Base-by-base conservation (phyloP, 805 yeast genomes). In the Pachysolen tannophilus region DNA sequence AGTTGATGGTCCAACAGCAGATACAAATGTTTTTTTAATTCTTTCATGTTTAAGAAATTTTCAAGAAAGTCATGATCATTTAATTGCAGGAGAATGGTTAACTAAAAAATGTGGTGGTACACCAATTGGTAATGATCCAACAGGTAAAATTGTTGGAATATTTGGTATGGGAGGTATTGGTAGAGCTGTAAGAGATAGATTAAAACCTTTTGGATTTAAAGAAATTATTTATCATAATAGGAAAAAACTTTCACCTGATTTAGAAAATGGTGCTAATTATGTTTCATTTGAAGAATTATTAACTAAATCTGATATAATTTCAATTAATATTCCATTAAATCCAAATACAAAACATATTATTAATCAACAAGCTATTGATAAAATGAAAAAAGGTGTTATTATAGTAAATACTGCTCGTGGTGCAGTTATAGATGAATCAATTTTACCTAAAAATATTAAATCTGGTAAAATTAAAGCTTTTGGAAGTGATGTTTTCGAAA, bases 151-250 rank as follows among this genome's bases (percentile, higher is more conserved):
- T 14, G 78, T 86, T 16, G 95, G 95, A 32, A 77, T 86, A 36
- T 63, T 82, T 34, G 95, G 95, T 11, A 69, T 86, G 73, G 95
- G 95, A 23, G 94, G 94, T 24, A 85, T 86, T 58, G 95, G 95
- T 31, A 73, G 87, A 39, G 82, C 84, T 20, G 76, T 86, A 34
- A 68, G 85, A 35, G 74, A 76, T 44, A 70, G 90, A 46, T 65
- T 83, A 42, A 58, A 60, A 44, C 88, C 90, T 7, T 85, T 86
- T 56, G 94, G 92, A 3, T 83, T 85, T 56, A 60, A 56, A 23
- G 76, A 73, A 47, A 72, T 82, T 43, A 56, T 80, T 26, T 86
- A 86, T 58, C 70, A 85, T 58, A 86, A 84, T 62, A 72, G 95
- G 46, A 58, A 56, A 33, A 61, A 65, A 51, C 61, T 86, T 43